Evolutionary conservation across 441 rosid species (phyloP).

Genomic region (Dalechampia spathulata): DNA sequence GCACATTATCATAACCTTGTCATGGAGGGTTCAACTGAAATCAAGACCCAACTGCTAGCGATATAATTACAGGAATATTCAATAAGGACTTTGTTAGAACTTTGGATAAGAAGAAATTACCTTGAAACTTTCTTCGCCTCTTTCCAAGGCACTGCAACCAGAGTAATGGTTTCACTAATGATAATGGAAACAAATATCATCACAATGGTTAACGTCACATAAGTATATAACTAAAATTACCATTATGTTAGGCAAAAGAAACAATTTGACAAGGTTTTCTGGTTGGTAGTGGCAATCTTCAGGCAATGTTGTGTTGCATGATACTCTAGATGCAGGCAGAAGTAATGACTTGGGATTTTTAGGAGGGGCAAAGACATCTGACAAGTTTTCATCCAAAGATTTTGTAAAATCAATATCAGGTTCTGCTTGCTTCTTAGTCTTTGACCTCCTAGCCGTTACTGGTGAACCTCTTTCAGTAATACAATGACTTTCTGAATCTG

Average conservation of each 20-base stretch:
- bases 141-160: constrained; percentile 71
- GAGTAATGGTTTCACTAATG: constrained; percentile 22
- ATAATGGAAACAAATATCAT: constrained; percentile 8
- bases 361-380: constrained; percentile 68
- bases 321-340: constrained; percentile 59
- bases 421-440: constrained; percentile 55
- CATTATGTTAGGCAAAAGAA: constrained; percentile 74
- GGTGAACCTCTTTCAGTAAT: constrained; percentile 37
- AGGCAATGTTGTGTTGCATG: constrained; percentile 62
- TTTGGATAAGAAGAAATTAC: constrained; percentile 28
- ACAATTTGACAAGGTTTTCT: constrained; percentile 76
- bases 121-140: constrained; percentile 51
- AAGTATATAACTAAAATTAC: constrained; percentile 34
- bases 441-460: constrained; percentile 42
- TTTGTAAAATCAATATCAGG: constrained; percentile 64
- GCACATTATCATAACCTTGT: too few relatives aligned
- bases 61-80: background rate
- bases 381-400: constrained; percentile 56
- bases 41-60: background rate
- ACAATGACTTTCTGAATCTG: constrained; percentile 42
- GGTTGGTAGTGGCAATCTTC: constrained; percentile 99
- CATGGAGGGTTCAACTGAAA: too few relatives aligned
- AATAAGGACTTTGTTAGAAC: background rate
- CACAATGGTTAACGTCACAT: background rate
- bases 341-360: constrained; percentile 68